These are phyloP conservation scores for Arthonia radiata DNA, from an alignment of 495 filamentous ascomycete species.

Conservation along the genomic window DNA sequence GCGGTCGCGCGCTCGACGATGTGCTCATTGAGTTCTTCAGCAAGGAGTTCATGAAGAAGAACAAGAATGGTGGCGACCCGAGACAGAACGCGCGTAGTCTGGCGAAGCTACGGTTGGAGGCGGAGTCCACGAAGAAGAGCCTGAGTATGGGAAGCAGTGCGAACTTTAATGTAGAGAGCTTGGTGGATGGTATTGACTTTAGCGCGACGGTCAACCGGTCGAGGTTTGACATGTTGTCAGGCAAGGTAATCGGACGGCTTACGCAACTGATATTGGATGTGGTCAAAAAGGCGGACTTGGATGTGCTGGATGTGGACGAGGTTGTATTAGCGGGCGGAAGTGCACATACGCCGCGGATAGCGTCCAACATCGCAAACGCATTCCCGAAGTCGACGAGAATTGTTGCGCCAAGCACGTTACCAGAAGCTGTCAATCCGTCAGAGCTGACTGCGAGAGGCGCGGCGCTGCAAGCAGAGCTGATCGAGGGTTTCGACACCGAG, in stretches of 20 bases:
- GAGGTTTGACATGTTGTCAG: slow-evolving; percentile 71
- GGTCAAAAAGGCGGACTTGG: slow-evolving; percentile 76
- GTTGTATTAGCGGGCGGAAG: slow-evolving; percentile 83
- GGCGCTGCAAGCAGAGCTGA: slow-evolving; percentile 79
- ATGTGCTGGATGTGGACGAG: slow-evolving; percentile 82
- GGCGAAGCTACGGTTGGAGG: slow-evolving; percentile 80
- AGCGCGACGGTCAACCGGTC: slow-evolving; percentile 74
- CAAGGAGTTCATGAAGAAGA: slow-evolving; percentile 93
- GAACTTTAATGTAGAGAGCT: slow-evolving; percentile 68
- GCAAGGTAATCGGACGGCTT: slow-evolving; percentile 67
- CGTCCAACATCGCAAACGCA: slow-evolving; percentile 41
- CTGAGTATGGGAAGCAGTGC: slow-evolving; percentile 70
- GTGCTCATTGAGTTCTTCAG: slow-evolving; percentile 87
- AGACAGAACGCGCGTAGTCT: slow-evolving; percentile 53
- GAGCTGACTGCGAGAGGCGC: slow-evolving; percentile 76
- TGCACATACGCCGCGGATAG: slow-evolving; percentile 83
- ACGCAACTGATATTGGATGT: slow-evolving; percentile 59
- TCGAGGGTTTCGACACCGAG: slow-evolving; percentile 73
- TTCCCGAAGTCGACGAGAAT: slow-evolving; percentile 63
- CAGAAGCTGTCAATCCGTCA: slow-evolving; percentile 71
- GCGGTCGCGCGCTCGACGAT: slow-evolving; percentile 60
- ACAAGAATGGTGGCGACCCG: slow-evolving; percentile 50
- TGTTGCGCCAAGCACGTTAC: slow-evolving; percentile 53
- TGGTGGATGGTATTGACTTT: slow-evolving; percentile 76
- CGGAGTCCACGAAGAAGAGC: slow-evolving; percentile 72